phyloP scores from a whole-genome alignment of 805 yeast species.

The Lachancea nothofagi region DNA sequence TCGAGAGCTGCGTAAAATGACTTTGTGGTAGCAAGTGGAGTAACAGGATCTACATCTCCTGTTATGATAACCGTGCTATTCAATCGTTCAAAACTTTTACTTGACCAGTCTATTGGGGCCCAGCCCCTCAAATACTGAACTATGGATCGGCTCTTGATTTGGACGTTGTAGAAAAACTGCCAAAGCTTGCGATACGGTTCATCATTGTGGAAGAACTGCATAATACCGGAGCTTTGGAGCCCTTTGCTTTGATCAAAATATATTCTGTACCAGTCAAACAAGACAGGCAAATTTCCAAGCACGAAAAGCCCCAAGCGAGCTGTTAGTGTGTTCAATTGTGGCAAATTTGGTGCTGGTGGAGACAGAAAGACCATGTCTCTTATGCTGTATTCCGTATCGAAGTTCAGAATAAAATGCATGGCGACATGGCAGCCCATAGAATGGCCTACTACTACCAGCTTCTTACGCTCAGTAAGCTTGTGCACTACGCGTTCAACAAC shows the following conservation, averaged over 20 bases:
- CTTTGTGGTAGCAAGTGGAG: slow-evolving; percentile 17
- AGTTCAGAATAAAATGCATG: slow-evolving; percentile 38
- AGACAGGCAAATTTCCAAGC: slow-evolving; percentile 20
- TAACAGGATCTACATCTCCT: slow-evolving; percentile 25
- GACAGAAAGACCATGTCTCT: slow-evolving; percentile 39
- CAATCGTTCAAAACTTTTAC: not conserved
- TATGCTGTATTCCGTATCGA: slow-evolving; percentile 16
- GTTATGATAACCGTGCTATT: slow-evolving; percentile 15
- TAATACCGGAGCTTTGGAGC: slow-evolving; percentile 29
- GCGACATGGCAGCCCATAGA: slow-evolving; percentile 66
- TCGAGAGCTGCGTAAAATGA: slow-evolving; percentile 11
- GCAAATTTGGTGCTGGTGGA: slow-evolving; percentile 39
- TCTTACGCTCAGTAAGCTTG: slow-evolving; percentile 7
- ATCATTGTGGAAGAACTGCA: slow-evolving; percentile 20
- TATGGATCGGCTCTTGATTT: slow-evolving; percentile 26
- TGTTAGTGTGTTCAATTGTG: slow-evolving; percentile 11
- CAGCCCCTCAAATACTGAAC: slow-evolving; percentile 30
- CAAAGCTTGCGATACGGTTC: slow-evolving; percentile 24
- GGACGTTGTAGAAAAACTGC: slow-evolving; percentile 29
- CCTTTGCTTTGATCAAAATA: slow-evolving; percentile 31
- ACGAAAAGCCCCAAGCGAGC: slow-evolving; percentile 6
- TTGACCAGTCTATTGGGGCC: slow-evolving; percentile 25
- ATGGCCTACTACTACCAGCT: slow-evolving; percentile 52
- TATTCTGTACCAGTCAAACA: slow-evolving; percentile 27
- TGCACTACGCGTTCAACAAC: slow-evolving; percentile 12